These are phyloP conservation scores for Pseudogymnoascus sp. DNA, from an alignment of 2,329 filamentous ascomycete species.

Conservation along the genomic window DNA sequence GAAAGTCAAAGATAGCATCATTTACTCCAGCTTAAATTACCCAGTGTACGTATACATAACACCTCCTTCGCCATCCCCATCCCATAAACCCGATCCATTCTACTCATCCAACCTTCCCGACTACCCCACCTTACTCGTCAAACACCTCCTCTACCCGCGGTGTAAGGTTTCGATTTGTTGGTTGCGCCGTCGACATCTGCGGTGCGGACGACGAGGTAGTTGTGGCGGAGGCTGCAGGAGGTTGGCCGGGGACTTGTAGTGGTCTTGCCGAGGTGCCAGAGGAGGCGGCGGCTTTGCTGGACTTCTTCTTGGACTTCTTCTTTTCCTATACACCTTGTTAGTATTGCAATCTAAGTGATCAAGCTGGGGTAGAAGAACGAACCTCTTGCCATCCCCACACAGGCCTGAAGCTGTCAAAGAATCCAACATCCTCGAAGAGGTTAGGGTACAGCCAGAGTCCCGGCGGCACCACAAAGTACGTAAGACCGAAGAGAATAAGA, in stretches of 20 bases:
- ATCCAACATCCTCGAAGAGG: conserved; percentile 95
- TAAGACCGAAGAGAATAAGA: conserved; percentile 86
- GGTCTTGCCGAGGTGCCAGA: conserved; percentile 21
- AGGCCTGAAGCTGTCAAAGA: conserved; percentile 93
- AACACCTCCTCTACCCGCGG: conserved; percentile 39
- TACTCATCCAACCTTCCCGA: not conserved
- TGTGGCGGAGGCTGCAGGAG: conserved; percentile 27
- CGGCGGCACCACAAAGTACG: conserved; percentile 74
- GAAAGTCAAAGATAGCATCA: not conserved
- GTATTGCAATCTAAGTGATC: not conserved
- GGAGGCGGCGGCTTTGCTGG: conserved; percentile 24
- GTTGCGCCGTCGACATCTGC: conserved; percentile 27
- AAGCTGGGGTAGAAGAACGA: conserved; percentile 27
- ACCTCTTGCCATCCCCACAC: conserved; percentile 99
- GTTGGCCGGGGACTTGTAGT: conserved; percentile 27
- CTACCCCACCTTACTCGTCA: conserved; percentile 18
- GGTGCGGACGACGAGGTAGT: conserved; percentile 32
- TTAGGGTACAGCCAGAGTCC: conserved; percentile 99
- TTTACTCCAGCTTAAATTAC: not conserved
- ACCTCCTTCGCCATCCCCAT: not conserved
- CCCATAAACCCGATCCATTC: not conserved
- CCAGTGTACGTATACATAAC: not conserved
- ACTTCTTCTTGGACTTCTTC: conserved; percentile 32
- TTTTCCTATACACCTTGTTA: conserved; percentile 22
- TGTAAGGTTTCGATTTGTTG: conserved; percentile 33